Conservation (phyloP, 1,284 basidiomycete species). For the Fomitopsis betulina region DNA sequence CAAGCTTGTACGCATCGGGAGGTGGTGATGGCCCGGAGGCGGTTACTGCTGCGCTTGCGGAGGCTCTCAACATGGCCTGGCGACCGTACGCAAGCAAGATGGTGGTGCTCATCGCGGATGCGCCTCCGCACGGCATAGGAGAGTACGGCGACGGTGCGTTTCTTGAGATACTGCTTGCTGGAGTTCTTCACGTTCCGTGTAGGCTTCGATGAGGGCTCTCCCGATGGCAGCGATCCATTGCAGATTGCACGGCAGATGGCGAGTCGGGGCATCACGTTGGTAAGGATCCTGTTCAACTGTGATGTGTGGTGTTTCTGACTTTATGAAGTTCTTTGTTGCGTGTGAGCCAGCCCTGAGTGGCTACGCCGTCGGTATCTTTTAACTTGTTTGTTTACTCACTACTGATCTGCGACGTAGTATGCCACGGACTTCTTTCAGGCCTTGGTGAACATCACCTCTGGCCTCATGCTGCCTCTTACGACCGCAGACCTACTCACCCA, state of each 20-base stretch:
- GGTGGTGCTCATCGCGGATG: conserved; percentile 95
- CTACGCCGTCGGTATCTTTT: conserved; percentile 59
- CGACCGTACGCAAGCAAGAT: conserved; percentile 88
- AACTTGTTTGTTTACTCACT: conserved; percentile 11
- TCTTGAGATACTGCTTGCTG: conserved; percentile 7
- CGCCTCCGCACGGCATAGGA: conserved; percentile 93
- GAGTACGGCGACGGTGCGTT: conserved; percentile 86
- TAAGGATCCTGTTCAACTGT: conserved; percentile 33
- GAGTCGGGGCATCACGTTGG: conserved; percentile 82
- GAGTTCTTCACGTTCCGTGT: conserved; percentile 14
- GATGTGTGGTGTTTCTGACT: not conserved
- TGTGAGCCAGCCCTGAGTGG: conserved; percentile 97
- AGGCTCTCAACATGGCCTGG: conserved; percentile 90
- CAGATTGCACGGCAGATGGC: conserved; percentile 90
- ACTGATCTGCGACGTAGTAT: conserved; percentile 47
- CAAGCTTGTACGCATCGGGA: conserved; percentile 85
- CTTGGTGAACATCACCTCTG: conserved; percentile 88
- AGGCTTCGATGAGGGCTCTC: conserved; percentile 90
- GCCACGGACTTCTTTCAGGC: conserved; percentile 96
- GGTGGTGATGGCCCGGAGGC: conserved; percentile 99
- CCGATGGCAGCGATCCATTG: conserved; percentile 91
- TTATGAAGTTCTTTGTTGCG: conserved; percentile 89
- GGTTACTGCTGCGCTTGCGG: conserved; percentile 90
- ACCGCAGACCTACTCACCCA: conserved; percentile 96
- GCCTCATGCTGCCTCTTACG: conserved; percentile 92